These are phyloP conservation scores for Suhomyces terraborum DNA, from an alignment of 1,139 yeast species.

Conservation along the genomic window DNA sequence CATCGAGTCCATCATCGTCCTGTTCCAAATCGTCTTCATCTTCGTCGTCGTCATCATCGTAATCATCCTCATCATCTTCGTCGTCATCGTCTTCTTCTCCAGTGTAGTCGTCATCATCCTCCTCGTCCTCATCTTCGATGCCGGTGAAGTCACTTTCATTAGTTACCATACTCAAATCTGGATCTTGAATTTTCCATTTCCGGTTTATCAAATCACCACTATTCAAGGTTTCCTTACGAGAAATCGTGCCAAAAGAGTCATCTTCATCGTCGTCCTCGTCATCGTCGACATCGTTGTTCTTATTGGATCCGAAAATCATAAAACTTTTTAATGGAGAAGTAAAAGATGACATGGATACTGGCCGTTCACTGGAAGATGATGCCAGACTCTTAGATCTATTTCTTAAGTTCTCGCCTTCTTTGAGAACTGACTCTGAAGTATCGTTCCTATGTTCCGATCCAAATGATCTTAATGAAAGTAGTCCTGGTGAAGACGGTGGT, in stretches of 20 bases:
- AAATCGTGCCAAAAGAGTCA: slow-evolving; percentile 1
- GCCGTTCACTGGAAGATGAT: slow-evolving; percentile 22
- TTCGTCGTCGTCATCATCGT: slow-evolving; percentile 13
- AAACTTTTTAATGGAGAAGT: slow-evolving; percentile 48
- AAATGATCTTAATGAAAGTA: slow-evolving; percentile 21
- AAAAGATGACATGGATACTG: slow-evolving; percentile 40
- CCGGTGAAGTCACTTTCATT: slow-evolving; percentile 18
- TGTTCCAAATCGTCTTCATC: slow-evolving; percentile 17
- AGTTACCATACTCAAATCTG: slow-evolving; percentile 10
- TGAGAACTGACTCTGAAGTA: slow-evolving; percentile 3
- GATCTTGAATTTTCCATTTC: slow-evolving; percentile 9
- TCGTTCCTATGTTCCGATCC: slow-evolving; percentile 10
- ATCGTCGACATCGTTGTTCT: slow-evolving; percentile 15
- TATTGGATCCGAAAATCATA: slow-evolving; percentile 37
- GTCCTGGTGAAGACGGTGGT: slow-evolving; percentile 20
- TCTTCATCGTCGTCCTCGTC: slow-evolving; percentile 15
- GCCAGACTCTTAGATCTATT: slow-evolving; percentile 13
- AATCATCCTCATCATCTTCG: slow-evolving; percentile 13
- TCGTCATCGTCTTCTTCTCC: slow-evolving; percentile 12
- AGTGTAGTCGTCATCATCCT: slow-evolving; percentile 11
- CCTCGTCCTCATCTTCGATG: slow-evolving; percentile 15
- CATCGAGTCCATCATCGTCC: slow-evolving; percentile 17
- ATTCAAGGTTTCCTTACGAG: slow-evolving; percentile 8
- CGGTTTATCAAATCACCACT: slow-evolving; percentile 5
- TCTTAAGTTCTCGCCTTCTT: slow-evolving; percentile 6